phyloP scores from a whole-genome alignment of 2,329 filamentous ascomycete genomes.

The Diaporthe sp. region DNA sequence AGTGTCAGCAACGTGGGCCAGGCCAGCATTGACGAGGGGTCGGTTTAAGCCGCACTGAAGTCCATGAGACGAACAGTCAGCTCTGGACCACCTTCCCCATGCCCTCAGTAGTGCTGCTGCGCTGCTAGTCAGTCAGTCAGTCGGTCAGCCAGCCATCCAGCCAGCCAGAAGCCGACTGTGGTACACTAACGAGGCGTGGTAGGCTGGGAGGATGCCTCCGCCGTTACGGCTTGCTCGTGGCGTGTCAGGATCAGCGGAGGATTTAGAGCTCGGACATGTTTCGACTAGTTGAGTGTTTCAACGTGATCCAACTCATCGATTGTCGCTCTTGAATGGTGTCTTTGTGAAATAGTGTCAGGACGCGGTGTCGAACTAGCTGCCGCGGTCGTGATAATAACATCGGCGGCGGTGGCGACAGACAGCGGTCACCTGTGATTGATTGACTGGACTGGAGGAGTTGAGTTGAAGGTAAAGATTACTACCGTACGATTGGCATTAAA shows the following conservation, averaged over 20 bases:
- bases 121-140: neutral
- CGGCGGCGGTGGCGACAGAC: neutral
- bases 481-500: neutral
- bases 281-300: constrained; percentile 29
- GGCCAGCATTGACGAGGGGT: constrained; percentile 17
- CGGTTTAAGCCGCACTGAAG: constrained; percentile 22
- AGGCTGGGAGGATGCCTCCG: constrained; percentile 2
- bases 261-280: constrained; percentile 22
- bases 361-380: constrained; percentile 6
- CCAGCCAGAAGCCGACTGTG: constrained; percentile 8
- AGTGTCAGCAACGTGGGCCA: constrained; percentile 20
- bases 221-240: constrained; percentile 25
- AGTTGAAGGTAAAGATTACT: neutral
- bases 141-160: neutral
- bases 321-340: constrained; percentile 4
- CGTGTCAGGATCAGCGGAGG: constrained; percentile 23
- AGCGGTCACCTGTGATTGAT: neutral
- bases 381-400: neutral
- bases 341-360: neutral
- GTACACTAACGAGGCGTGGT: neutral
- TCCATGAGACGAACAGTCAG: constrained; percentile 20
- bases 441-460: no score
- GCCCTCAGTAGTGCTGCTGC: neutral
- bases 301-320: neutral
- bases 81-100: constrained; percentile 7